A percentile compares a stretch with the other conserved stretches of the same genome.
Evolutionary conservation across 495 filamentous ascomycete species (phyloP).

Genomic region (Evernia prunastri): DNA sequence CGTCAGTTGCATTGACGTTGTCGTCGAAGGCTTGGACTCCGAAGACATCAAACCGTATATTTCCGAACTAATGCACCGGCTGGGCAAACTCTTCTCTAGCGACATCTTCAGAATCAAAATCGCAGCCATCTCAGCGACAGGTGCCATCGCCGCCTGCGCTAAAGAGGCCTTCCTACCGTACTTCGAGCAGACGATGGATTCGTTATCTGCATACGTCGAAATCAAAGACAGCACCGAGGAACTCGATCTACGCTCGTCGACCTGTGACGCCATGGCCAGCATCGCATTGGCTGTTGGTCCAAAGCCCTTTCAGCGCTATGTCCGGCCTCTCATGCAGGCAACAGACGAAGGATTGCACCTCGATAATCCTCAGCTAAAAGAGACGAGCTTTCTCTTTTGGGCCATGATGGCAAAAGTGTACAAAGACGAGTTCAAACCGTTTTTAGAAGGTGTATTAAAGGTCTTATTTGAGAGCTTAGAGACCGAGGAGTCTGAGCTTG

Average conservation of each 20-base stretch:
- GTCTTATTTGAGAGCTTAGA: constrained; percentile 79
- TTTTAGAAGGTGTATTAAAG: constrained; percentile 78
- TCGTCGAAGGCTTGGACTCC: constrained; percentile 82
- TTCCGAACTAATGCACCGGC: constrained; percentile 69
- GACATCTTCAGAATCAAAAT: constrained; percentile 81
- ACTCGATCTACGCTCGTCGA: constrained; percentile 79
- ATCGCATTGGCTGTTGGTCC: constrained; percentile 85
- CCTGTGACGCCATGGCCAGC: constrained; percentile 85
- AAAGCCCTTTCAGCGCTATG: constrained; percentile 81
- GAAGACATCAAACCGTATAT: constrained; percentile 77
- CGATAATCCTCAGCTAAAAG: constrained; percentile 79
- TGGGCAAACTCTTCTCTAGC: constrained; percentile 73
- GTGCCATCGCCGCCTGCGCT: constrained; percentile 78
- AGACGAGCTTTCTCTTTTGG: constrained; percentile 97
- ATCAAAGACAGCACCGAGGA: constrained; percentile 88
- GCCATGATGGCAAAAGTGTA: constrained; percentile 91
- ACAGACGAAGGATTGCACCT: constrained; percentile 89
- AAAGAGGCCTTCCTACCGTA: constrained; percentile 80
- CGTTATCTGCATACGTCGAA: constrained; percentile 71
- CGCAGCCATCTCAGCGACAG: constrained; percentile 80
- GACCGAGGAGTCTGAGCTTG: constrained; percentile 81
- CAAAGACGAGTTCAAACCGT: constrained; percentile 78
- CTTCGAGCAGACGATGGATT: constrained; percentile 81
- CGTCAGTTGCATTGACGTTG: constrained; percentile 84
- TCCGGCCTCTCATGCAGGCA: constrained; percentile 78